phyloP scores from a whole-genome alignment of 257 asterid genomes.

The Lycium barbarum region DNA sequence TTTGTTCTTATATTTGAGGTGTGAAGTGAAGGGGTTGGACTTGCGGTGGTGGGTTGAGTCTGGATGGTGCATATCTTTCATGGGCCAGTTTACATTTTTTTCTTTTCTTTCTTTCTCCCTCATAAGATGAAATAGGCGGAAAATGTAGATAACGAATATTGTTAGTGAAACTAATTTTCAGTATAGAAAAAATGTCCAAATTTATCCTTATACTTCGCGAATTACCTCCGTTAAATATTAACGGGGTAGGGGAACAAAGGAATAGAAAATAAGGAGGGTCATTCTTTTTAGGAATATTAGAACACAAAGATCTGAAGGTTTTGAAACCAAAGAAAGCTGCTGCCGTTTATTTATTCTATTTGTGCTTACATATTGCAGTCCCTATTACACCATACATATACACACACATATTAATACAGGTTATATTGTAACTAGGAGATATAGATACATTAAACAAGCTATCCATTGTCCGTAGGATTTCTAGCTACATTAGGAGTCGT shows the following conservation, averaged over 20 bases:
- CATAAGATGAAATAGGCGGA: background rate
- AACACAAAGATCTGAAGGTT: too few relatives aligned
- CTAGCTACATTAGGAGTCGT: too few relatives aligned
- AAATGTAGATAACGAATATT: background rate
- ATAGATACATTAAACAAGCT: too few relatives aligned
- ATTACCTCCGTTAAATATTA: background rate
- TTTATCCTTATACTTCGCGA: background rate
- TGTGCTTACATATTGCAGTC: too few relatives aligned
- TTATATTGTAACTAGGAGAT: too few relatives aligned
- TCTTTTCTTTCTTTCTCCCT: background rate
- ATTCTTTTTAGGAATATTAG: constrained; percentile 8
- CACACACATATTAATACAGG: too few relatives aligned
- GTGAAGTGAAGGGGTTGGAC: constrained; percentile 22
- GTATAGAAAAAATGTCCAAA: background rate
- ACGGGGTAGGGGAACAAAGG: background rate
- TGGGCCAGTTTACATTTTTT: background rate
- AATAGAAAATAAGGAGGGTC: background rate
- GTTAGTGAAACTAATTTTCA: background rate
- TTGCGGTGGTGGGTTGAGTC: background rate
- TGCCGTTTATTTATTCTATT: too few relatives aligned
- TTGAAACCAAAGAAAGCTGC: too few relatives aligned
- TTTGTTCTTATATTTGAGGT: constrained; percentile 12
- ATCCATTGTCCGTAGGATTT: too few relatives aligned
- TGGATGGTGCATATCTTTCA: background rate
- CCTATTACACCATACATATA: too few relatives aligned